These are phyloP conservation scores for Ormosia emarginata DNA, from an alignment of 306 rosid genomes.

Conservation along the genomic window DNA sequence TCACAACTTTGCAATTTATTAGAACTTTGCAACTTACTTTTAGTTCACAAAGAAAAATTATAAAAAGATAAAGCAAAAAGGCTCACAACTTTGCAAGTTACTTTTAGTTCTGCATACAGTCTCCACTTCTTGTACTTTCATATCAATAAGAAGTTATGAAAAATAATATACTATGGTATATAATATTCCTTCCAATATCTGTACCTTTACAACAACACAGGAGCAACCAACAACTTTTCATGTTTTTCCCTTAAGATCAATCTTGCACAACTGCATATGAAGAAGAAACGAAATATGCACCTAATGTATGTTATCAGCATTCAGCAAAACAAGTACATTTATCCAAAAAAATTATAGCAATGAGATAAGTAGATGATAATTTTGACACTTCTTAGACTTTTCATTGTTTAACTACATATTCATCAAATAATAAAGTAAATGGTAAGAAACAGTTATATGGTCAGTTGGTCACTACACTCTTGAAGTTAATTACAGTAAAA, in stretches of 20 bases:
- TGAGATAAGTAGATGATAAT: neutral
- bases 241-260: slow-evolving; percentile 57
- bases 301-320: neutral
- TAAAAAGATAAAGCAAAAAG: no score
- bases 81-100: no score
- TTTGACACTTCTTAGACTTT: neutral
- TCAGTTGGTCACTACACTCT: neutral
- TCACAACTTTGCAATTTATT: no score
- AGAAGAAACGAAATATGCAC: neutral
- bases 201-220: slow-evolving; percentile 58
- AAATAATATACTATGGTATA: neutral
- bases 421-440: neutral
- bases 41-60: no score
- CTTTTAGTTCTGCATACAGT: no score
- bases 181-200: neutral
- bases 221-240: slow-evolving; percentile 29
- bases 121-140: no score
- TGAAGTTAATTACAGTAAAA: no score
- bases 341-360: neutral
- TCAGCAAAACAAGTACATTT: neutral
- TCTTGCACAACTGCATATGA: slow-evolving; percentile 45
- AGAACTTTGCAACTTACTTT: no score
- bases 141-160: no score
- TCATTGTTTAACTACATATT: neutral
- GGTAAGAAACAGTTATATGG: neutral